phyloP scores from a whole-genome alignment of 139 green algal genomes.

The Chlamydomonas applanata region DNA sequence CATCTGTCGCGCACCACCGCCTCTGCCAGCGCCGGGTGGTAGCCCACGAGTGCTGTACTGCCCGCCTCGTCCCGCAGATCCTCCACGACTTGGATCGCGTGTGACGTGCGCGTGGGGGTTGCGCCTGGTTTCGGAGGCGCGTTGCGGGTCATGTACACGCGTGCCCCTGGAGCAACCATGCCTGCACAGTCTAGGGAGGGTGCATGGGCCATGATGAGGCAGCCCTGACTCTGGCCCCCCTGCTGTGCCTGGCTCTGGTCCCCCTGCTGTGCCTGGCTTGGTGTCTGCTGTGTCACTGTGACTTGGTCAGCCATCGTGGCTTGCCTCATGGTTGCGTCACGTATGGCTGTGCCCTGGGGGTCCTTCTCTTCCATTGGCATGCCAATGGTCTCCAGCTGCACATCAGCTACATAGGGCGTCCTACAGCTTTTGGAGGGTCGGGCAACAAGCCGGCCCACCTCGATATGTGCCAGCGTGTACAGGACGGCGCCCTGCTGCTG shows the following conservation, averaged over 20 bases:
- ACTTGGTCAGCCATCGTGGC: no score
- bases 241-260: no score
- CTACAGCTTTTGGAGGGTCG: slow-evolving; percentile 18
- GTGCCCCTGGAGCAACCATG: slow-evolving; percentile 17
- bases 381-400: slow-evolving; percentile 7
- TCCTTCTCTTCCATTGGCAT: no score
- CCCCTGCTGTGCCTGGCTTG: no score
- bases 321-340: no score
- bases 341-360: no score
- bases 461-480: not conserved
- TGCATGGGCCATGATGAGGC: slow-evolving; percentile 20
- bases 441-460: slow-evolving; percentile 10
- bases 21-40: no score
- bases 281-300: no score
- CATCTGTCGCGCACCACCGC: no score
- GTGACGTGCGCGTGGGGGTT: slow-evolving; percentile 16
- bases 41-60: slow-evolving; percentile 15
- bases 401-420: slow-evolving; percentile 33
- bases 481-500: no score
- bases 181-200: slow-evolving; percentile 32
- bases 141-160: slow-evolving; percentile 16
- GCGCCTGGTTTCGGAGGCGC: not conserved
- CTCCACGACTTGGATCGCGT: slow-evolving; percentile 29
- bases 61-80: slow-evolving; percentile 16
- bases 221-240: not conserved